Evolutionary conservation across 495 filamentous ascomycete species (phyloP), one percentile per base, ranked within the genome.

Genomic region (Glarea lozoyensis): DNA sequence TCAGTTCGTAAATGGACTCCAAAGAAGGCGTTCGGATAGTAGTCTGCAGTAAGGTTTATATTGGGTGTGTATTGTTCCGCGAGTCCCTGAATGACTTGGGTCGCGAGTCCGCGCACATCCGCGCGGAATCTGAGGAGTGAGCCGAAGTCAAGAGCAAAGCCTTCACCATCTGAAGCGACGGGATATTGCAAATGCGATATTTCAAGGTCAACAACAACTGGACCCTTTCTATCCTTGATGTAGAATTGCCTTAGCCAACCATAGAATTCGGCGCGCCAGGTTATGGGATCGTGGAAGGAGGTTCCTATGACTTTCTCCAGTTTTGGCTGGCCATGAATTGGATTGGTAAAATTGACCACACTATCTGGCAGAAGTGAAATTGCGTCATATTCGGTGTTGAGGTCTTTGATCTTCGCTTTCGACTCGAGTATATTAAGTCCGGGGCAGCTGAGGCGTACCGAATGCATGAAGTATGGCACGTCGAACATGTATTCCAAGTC

Each of bases 401-500:
- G 25, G 21, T 23, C 19, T 17, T 22, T 23, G 37, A 40, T 40
- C n/a, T 19, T 45, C 40, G 23, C 40, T 21, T 48, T 53, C 2
- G 46, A 30, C 19, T 18, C 2, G 25, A 3, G 19, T 18, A 40
- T 40, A 23, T 39, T 3, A 31, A 53, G 17, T 13, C 39, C 11
- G 11, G 50, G 50, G 42, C 52, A 54, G 4, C 34, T 40, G 6
- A 40, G 9, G 11, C 42, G 29, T 22, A 54, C 13, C 3, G 46
- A 50, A 13, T 50, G 43, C 2, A 32, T 5, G 22, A 50, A 54
- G 23, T 54, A 47, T 10, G 46, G 32, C 3, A 34, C 46, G 22
- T 54, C 52, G 33, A 54, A 54, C 43, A 54, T 50, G 19, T 47
- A 54, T 1, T 43, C 38, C 33, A 42, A n/a, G 43, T 31, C 24